These are phyloP conservation scores for Botryococcus braunii DNA, from an alignment of 163 green algal species.

Conservation along the genomic window DNA sequence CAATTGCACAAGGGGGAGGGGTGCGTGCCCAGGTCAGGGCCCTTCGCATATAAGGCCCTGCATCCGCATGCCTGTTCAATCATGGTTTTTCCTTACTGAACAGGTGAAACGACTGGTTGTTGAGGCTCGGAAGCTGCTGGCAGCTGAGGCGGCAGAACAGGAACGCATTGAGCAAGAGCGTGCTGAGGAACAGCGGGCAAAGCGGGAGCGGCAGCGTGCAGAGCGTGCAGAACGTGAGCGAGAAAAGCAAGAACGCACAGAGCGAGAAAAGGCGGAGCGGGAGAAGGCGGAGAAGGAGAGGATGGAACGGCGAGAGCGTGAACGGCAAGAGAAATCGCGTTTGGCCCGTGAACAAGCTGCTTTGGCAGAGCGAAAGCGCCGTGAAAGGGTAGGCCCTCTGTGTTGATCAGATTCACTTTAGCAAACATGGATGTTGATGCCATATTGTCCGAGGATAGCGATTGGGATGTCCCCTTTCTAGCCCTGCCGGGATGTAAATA, in stretches of 20 bases:
- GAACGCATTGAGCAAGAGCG: conserved; percentile 28
- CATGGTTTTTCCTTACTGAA: conserved; percentile 4
- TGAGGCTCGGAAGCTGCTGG: conserved; percentile 11
- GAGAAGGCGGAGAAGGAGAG: conserved; percentile 29
- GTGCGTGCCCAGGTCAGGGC: conserved; percentile 3
- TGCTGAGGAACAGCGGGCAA: conserved; percentile 31
- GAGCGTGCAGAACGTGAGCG: conserved; percentile 32
- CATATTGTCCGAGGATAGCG: no score
- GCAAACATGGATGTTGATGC: no score
- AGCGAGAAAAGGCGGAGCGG: conserved; percentile 25
- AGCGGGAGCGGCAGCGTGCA: conserved; percentile 33
- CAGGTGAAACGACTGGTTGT: conserved; percentile 1
- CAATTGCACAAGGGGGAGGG: no score
- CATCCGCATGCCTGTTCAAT: conserved; percentile 14
- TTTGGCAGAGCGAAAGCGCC: conserved; percentile 6
- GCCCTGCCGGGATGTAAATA: no score
- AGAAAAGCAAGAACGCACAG: conserved; percentile 23
- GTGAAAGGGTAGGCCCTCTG: background rate
- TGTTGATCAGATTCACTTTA: no score
- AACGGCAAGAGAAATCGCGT: conserved; percentile 21
- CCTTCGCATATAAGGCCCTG: conserved; percentile 10
- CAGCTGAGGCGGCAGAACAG: conserved; percentile 34
- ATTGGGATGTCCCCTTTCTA: no score
- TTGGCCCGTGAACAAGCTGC: conserved; percentile 15
- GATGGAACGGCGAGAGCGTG: conserved; percentile 20